Evolutionary conservation across 768 basidiomycete genomes (phyloP).

Genomic region (Pluteus cervinus): DNA sequence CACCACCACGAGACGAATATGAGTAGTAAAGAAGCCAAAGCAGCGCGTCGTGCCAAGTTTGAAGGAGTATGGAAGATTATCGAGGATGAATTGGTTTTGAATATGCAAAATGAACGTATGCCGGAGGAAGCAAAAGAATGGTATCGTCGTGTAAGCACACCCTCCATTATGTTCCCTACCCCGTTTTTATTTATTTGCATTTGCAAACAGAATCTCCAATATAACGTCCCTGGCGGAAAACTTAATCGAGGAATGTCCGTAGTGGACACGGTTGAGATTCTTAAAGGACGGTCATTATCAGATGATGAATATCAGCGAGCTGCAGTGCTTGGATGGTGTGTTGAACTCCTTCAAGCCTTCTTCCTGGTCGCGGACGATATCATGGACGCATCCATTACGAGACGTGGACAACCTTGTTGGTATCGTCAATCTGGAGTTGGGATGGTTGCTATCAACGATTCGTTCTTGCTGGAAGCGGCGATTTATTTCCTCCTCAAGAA

Average conservation of each 20-base stretch:
- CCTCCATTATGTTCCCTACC: slow-evolving; percentile 7
- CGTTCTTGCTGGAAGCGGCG: slow-evolving; percentile 92
- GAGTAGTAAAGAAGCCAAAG: slow-evolving; percentile 28
- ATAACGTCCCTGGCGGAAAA: slow-evolving; percentile 96
- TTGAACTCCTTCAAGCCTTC: slow-evolving; percentile 95
- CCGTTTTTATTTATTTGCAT: not conserved
- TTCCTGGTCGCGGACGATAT: slow-evolving; percentile 98
- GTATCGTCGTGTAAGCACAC: slow-evolving; percentile 62
- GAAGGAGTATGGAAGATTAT: slow-evolving; percentile 66
- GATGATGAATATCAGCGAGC: slow-evolving; percentile 88
- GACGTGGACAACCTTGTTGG: slow-evolving; percentile 95
- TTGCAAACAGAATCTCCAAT: slow-evolving; percentile 64
- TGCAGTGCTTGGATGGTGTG: slow-evolving; percentile 90
- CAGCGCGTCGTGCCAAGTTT: slow-evolving; percentile 56
- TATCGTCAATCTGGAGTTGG: slow-evolving; percentile 63
- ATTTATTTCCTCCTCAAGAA: slow-evolving; percentile 89
- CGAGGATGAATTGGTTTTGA: slow-evolving; percentile 69
- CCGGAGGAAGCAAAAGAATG: slow-evolving; percentile 80
- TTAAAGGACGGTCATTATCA: slow-evolving; percentile 61
- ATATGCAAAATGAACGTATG: slow-evolving; percentile 68
- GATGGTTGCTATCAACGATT: slow-evolving; percentile 91
- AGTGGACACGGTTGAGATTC: slow-evolving; percentile 86
- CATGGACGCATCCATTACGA: slow-evolving; percentile 93
- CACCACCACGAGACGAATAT: too few species aligned
- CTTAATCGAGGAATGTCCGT: slow-evolving; percentile 96